Conservation (phyloP, 768 basidiomycete genomes). For the Serendipita sp. region DNA sequence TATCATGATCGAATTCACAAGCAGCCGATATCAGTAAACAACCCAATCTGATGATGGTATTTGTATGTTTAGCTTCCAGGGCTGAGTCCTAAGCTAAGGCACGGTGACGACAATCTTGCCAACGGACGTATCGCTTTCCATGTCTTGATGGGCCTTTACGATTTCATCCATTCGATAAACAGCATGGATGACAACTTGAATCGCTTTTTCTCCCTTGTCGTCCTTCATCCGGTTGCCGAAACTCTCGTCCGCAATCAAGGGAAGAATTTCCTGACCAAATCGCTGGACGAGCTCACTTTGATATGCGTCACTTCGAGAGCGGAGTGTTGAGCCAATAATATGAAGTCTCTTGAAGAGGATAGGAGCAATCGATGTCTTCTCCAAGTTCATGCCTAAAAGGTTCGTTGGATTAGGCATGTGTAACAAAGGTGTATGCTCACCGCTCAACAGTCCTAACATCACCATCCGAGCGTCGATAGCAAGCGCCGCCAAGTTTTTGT, state of each 20-base stretch:
- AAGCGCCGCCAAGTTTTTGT: constrained; percentile 16
- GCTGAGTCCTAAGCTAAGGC: not conserved
- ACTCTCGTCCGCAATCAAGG: constrained; percentile 9
- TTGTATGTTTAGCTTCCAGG: no score
- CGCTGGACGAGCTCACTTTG: constrained; percentile 41
- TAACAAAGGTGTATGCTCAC: constrained; percentile 10
- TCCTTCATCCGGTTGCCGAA: not conserved
- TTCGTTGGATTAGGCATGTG: not conserved
- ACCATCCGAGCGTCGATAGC: constrained; percentile 18
- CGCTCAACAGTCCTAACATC: constrained; percentile 13
- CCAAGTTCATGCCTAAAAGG: constrained; percentile 32
- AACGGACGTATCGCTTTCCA: not conserved
- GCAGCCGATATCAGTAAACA: no score
- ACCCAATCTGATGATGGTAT: no score
- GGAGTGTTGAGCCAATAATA: constrained; percentile 76
- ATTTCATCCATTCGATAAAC: not conserved
- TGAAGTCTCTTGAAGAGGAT: constrained; percentile 73
- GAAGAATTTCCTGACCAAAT: constrained; percentile 11
- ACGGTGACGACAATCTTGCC: not conserved
- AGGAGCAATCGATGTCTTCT: constrained; percentile 38
- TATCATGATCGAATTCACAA: no score
- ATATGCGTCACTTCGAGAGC: constrained; percentile 56
- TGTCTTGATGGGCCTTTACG: constrained; percentile 7
- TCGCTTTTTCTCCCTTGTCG: not conserved
- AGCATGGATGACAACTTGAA: not conserved